Evolutionary conservation across 2,329 filamentous ascomycete genomes (phyloP).

Genomic region (Lachnellula subtilissima): DNA sequence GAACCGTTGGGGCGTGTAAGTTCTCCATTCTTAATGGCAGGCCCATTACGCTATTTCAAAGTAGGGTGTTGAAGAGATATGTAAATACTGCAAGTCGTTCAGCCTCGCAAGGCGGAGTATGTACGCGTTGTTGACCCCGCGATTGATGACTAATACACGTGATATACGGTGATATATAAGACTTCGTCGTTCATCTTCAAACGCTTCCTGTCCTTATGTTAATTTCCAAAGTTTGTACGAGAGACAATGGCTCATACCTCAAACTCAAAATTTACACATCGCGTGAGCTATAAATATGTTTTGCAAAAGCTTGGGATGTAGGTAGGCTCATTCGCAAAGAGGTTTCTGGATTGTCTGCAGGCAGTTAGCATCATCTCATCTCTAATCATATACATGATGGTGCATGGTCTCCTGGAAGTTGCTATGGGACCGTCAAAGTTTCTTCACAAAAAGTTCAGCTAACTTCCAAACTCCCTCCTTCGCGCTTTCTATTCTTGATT

Average conservation of each 20-base stretch:
- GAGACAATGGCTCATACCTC: no score
- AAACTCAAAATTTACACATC: no score
- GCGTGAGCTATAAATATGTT: no score
- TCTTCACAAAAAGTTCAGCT: neutral
- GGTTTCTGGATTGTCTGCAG: no score
- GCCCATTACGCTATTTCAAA: constrained; percentile 20
- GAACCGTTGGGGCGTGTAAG: constrained; percentile 65
- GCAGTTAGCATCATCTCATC: no score
- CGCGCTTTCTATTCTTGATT: neutral
- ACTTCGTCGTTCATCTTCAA: neutral
- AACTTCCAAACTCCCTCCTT: neutral
- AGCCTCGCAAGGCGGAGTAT: constrained; percentile 17
- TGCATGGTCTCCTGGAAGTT: no score
- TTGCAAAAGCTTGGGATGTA: no score
- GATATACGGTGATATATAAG: neutral
- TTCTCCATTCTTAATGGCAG: constrained; percentile 51
- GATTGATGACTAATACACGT: neutral
- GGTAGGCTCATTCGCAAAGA: no score
- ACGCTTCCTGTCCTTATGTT: neutral
- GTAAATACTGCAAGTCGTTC: neutral
- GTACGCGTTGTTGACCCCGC: neutral
- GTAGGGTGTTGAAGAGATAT: neutral
- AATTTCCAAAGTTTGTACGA: no score
- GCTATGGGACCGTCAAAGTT: neutral
- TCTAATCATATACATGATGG: no score